Conservation (phyloP, 2,329 filamentous ascomycete genomes). For the Annulohypoxylon truncatum region DNA sequence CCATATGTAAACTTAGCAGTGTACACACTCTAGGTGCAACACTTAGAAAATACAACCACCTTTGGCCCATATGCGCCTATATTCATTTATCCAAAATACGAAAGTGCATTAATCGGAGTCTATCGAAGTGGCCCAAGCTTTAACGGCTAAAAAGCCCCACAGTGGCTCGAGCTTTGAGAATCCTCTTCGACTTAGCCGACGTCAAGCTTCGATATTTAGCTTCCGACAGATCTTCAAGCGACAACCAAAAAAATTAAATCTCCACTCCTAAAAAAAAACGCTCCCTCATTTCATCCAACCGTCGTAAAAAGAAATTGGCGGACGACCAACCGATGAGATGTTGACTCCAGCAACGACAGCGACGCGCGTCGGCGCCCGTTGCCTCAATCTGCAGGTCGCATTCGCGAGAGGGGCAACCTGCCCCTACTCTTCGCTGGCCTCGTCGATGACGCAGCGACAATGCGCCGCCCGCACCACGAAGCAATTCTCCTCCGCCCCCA, state of each 20-base stretch:
- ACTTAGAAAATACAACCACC: too few species aligned
- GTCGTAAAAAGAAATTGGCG: conserved; percentile 11
- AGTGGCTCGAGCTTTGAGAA: conserved; percentile 37
- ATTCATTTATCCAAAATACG: not conserved
- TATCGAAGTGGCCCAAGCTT: not conserved
- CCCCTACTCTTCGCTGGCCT: conserved; percentile 40
- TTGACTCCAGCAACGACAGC: conserved; percentile 45
- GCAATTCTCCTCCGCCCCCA: conserved; percentile 37
- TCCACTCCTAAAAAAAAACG: conserved; percentile 2
- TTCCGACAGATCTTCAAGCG: conserved; percentile 17
- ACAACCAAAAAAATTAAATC: conserved; percentile 21
- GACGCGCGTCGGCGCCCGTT: conserved; percentile 46
- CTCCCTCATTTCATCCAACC: conserved; percentile 8
- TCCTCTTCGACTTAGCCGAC: conserved; percentile 24
- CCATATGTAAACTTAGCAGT: too few species aligned
- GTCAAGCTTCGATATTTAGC: conserved; percentile 35
- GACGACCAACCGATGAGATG: conserved; percentile 41
- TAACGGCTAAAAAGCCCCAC: not conserved
- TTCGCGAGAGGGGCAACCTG: conserved; percentile 44
- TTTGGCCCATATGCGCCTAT: not conserved
- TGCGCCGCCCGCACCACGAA: conserved; percentile 40
- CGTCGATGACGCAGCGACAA: conserved; percentile 42
- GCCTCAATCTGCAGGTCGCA: conserved; percentile 46
- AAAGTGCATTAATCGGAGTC: not conserved
- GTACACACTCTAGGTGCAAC: too few species aligned